Evolutionary conservation across 495 filamentous ascomycete species (phyloP).

Genomic region (Aspergillus sclerotioniger): DNA sequence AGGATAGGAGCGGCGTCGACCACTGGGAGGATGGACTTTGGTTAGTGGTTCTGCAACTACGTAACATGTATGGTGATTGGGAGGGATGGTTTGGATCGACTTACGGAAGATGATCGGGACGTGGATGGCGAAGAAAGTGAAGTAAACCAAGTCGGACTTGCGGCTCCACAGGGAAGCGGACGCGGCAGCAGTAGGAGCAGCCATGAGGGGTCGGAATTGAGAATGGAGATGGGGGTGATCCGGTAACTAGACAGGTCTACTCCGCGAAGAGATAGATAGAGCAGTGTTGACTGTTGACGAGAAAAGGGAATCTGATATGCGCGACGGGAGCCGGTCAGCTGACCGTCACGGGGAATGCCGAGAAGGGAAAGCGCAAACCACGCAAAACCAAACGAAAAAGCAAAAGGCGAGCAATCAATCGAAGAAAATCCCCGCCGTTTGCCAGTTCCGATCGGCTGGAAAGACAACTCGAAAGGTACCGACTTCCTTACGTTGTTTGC

Average conservation of each 20-base stretch:
- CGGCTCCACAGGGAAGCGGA: conserved; percentile 40
- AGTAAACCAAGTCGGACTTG: conserved; percentile 60
- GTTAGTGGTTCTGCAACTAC: conserved; percentile 13
- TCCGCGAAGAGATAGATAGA: no score
- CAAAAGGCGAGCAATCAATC: no score
- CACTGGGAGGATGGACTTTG: conserved; percentile 36
- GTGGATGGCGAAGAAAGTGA: conserved; percentile 67
- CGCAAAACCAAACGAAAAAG: no score
- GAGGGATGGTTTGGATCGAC: conserved; percentile 19
- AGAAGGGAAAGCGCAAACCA: not conserved
- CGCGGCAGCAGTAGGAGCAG: not conserved
- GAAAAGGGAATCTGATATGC: no score
- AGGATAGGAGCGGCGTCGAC: conserved; percentile 67
- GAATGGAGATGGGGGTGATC: not conserved
- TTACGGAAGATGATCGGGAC: conserved; percentile 66
- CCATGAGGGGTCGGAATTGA: conserved; percentile 9
- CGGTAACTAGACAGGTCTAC: conserved; percentile 7
- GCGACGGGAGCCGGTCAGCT: not conserved
- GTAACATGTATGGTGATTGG: not conserved
- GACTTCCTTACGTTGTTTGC: conserved; percentile 18
- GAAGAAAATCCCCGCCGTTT: conserved; percentile 11
- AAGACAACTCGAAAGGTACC: conserved; percentile 15
- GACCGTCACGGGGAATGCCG: not conserved
- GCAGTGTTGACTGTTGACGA: no score
- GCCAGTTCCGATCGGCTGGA: conserved; percentile 14